phyloP scores from a whole-genome alignment of 176 grass and related monocot genomes.

The Rhynchospora tenuis region DNA sequence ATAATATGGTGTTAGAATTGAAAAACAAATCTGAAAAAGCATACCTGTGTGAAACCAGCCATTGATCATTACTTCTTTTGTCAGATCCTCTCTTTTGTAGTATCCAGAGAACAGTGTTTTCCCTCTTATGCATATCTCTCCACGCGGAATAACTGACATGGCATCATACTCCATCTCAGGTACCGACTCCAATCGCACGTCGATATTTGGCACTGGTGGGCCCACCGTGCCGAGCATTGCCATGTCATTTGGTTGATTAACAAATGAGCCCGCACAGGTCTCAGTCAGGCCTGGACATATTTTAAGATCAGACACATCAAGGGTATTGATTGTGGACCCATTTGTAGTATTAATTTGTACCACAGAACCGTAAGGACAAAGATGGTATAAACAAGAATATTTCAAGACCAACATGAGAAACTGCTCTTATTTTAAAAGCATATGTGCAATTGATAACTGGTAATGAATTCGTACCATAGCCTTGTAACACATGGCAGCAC shows the following conservation, averaged over 20 bases:
- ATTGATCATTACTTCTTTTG: constrained; percentile 39
- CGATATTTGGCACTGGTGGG: constrained; percentile 39
- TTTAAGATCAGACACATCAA: neutral
- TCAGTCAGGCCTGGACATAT: constrained; percentile 32
- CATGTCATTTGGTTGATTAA: constrained; percentile 30
- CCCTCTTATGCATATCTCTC: constrained; percentile 47
- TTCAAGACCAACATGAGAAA: neutral
- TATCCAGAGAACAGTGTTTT: constrained; percentile 36
- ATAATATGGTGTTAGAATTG: neutral
- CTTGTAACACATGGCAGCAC: constrained; percentile 83
- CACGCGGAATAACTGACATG: constrained; percentile 27
- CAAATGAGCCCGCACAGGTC: constrained; percentile 39
- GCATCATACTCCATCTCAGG: constrained; percentile 45
- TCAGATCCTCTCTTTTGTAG: constrained; percentile 41
- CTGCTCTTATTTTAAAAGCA: neutral
- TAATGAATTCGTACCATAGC: constrained; percentile 59
- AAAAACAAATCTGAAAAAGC: constrained; percentile 2
- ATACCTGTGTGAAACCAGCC: constrained; percentile 49
- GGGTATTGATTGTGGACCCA: neutral
- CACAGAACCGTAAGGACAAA: neutral
- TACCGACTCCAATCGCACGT: constrained; percentile 38
- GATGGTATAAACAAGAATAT: neutral
- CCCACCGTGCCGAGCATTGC: constrained; percentile 42
- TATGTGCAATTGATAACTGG: neutral
- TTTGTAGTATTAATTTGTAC: neutral